Evolutionary conservation across 2,329 filamentous ascomycete genomes (phyloP), one percentile per base, ranked within the genome.

Genomic region (Ophiocordyceps robertsii): DNA sequence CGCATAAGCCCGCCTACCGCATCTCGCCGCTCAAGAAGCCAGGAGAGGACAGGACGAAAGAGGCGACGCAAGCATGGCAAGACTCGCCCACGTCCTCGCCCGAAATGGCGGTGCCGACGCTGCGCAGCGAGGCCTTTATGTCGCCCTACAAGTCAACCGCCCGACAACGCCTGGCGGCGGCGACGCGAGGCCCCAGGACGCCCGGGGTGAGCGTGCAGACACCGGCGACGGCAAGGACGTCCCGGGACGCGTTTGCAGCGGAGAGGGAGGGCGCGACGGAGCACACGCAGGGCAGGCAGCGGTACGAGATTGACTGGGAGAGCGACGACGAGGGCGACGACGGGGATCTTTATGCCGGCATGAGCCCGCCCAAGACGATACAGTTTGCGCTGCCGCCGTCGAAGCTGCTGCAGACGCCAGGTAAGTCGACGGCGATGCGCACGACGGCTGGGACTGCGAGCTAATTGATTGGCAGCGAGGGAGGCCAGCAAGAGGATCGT

Each of bases 361-460:
- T 88, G 62, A 95, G 86, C 55, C 92, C 92, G 27, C 92, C 92
- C 0, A 96, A 96, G 69, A 92, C 86, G 11, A 89, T 93, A 46
- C 84, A 89, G 55, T 93, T 93, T 59, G 81, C 83, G 37, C 64
- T 93, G 39, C 84, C 84, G 40, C 82, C 82, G 42, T 84, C 80
- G 35, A 80, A 84, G 56, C 64, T 93, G 19, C 61, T 90, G 58
- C 85, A 89, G 59, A 93, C 86, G 39, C 86, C 85, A 47, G 81
- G 80, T 84, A 63, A 57, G 75, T 46, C 14, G 33, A 16, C 13
- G 14, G 2, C 13, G 14, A 36, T 6, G 17, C n/a, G 9, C 17
- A 6, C 5, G 7, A 10, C 21, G 37, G 16, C 40, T 42, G 16
- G 43, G 19, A 32, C 6, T 31, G 36, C 39, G 16, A 44, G 30